Base-by-base conservation (phyloP, 2,329 filamentous ascomycete genomes). In the Cadophora sp. region DNA sequence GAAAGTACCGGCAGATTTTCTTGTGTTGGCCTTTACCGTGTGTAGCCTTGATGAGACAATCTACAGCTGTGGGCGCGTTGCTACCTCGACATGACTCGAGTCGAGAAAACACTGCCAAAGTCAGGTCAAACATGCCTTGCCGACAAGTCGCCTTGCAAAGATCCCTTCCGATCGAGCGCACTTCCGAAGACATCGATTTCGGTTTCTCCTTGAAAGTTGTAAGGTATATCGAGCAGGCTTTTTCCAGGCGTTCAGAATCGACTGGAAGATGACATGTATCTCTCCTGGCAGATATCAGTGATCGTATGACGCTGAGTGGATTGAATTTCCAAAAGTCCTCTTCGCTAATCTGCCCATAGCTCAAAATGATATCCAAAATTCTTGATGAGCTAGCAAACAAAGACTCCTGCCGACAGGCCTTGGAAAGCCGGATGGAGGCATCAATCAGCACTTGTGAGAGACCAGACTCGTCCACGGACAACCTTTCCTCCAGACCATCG, bases 201-300 rank as follows among this genome's bases (percentile, higher is more conserved):
- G 72, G 73, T 26, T 73, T 70, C 11, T 72, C 64, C 19, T 60
- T 69, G 46, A 76, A 74, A 16, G 72, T 64, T 19, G 70, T 67
- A 8, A 77, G 69, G 61, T 73, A 79, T 37, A 79, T 68, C 7
- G 66, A 64, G 6, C 67, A 65, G 4, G 73, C 75, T 58, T 73
- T 75, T 31, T 51, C 55, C 19, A 77, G 43, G 7, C 65, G 71
- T 3, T 64, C 34, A 7, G 27, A 31, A 5, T 69, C 59, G 29
- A 66, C 19, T 46, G 46, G 2, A n/a, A 16, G 24, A 2, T 68
- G 55, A 26, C 60, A 24, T 6, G 34, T n/a, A 5, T 31, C 43
- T 11, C 59, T 62, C 14, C 65, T 31, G 8, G 74, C 26, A 40
- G 22, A 40, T 14, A 55, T 16, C 22, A 75, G 50, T 12, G 66